phyloP scores from a whole-genome alignment of 2,329 filamentous ascomycete genomes.

The Aurifilum marmelostoma region DNA sequence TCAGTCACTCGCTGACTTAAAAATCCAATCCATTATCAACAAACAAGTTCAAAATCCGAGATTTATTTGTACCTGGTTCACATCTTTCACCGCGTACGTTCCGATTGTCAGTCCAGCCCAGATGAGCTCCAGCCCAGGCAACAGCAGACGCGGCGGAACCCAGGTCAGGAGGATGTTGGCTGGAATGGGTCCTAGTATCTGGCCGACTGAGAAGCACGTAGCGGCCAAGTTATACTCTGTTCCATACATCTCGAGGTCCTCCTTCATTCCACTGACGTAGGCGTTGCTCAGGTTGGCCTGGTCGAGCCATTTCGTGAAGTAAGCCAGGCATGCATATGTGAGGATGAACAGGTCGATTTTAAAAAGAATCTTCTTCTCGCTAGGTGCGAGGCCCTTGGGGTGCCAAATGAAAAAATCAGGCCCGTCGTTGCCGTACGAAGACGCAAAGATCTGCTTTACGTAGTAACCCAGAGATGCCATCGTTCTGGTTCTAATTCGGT shows the following conservation, averaged over 20 bases:
- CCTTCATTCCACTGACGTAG: conserved; percentile 52
- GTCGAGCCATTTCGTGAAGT: conserved; percentile 38
- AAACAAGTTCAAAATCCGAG: too few species aligned
- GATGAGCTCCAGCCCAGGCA: conserved; percentile 48
- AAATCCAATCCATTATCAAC: too few species aligned
- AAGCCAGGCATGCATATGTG: conserved; percentile 35
- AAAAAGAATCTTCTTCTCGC: conserved; percentile 37
- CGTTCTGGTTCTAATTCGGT: not conserved
- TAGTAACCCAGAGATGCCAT: conserved; percentile 29
- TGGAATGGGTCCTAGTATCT: conserved; percentile 33
- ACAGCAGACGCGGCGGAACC: conserved; percentile 47
- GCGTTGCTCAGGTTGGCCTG: conserved; percentile 44
- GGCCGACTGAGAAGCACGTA: conserved; percentile 30
- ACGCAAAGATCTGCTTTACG: conserved; percentile 35
- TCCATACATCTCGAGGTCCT: conserved; percentile 43
- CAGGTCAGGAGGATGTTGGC: conserved; percentile 38
- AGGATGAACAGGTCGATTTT: conserved; percentile 39
- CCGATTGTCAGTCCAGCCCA: conserved; percentile 33
- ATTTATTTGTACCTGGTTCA: conserved; percentile 28
- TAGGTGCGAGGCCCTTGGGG: conserved; percentile 30
- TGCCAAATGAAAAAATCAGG: conserved; percentile 37
- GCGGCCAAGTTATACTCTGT: conserved; percentile 31
- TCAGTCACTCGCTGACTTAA: too few species aligned
- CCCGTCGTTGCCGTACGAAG: conserved; percentile 35
- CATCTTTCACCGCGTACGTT: conserved; percentile 30